Conservation (phyloP, 2,329 filamentous ascomycete genomes). For the Diaporthe sp. region DNA sequence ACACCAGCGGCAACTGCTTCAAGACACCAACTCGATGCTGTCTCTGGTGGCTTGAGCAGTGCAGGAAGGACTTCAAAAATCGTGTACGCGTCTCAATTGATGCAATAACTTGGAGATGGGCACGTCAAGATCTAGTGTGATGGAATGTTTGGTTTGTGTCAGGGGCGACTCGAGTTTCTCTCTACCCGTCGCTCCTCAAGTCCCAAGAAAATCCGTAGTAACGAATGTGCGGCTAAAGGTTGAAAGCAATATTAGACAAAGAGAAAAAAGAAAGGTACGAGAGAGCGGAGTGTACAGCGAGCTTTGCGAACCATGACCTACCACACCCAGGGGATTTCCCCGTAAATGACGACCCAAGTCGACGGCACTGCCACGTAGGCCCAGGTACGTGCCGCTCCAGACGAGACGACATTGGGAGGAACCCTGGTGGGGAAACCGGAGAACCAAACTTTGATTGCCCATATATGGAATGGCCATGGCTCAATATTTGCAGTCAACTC, state of each 20-base stretch:
- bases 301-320: neutral
- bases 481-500: neutral
- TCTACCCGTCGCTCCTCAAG: no score
- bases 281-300: neutral
- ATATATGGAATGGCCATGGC: neutral
- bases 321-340: neutral
- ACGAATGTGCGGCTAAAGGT: neutral
- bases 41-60: neutral
- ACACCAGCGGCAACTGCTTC: neutral
- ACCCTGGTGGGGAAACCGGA: constrained; percentile 10
- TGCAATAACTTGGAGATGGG: neutral
- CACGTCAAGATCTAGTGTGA: no score
- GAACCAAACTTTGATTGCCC: neutral
- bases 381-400: neutral
- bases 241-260: neutral
- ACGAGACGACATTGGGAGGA: neutral
- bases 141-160: no score
- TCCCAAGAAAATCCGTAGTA: no score
- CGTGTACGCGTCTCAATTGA: neutral
- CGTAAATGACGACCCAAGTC: neutral
- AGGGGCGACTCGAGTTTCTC: neutral
- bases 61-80: neutral
- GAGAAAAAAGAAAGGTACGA: neutral
- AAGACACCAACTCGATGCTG: neutral
- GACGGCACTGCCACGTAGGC: constrained; percentile 19